Evolutionary conservation across 1,284 basidiomycete genomes (phyloP).

Genomic region (Singerocomus rubriflavus): DNA sequence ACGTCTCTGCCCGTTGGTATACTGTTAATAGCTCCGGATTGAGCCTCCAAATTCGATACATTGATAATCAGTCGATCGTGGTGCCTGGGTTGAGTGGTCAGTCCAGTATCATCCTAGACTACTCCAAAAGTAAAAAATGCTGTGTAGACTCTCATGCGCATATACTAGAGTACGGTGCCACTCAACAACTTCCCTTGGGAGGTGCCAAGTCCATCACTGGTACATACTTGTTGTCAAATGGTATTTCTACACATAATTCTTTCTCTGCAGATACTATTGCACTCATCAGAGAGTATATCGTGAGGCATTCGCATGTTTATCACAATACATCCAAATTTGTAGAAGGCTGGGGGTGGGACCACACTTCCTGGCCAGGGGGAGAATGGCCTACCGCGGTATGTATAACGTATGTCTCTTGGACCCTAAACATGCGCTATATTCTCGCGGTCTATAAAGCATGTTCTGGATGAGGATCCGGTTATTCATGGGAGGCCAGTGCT

Average conservation of each 20-base stretch:
- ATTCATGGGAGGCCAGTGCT: constrained; percentile 68
- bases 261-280: constrained; percentile 54
- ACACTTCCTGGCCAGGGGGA: constrained; percentile 68
- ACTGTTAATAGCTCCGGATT: constrained; percentile 15
- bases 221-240: constrained; percentile 18
- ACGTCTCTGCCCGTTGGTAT: constrained; percentile 44
- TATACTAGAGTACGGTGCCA: constrained; percentile 73
- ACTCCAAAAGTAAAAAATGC: background rate
- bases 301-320: constrained; percentile 51
- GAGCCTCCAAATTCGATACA: constrained; percentile 44
- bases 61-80: constrained; percentile 53
- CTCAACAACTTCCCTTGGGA: constrained; percentile 61
- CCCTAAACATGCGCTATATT: background rate
- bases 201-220: constrained; percentile 60
- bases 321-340: constrained; percentile 62
- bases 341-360: constrained; percentile 90
- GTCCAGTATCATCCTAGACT: constrained; percentile 20
- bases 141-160: constrained; percentile 79
- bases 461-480: constrained; percentile 68
- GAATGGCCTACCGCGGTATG: constrained; percentile 74
- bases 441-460: constrained; percentile 44
- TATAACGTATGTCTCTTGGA: background rate
- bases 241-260: background rate
- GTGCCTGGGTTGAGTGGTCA: constrained; percentile 68
- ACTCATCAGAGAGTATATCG: constrained; percentile 64